Evolutionary conservation across 2,329 filamentous ascomycete species (phyloP), one percentile per base, ranked within the genome.

Genomic region (Periconia macrospinosa): DNA sequence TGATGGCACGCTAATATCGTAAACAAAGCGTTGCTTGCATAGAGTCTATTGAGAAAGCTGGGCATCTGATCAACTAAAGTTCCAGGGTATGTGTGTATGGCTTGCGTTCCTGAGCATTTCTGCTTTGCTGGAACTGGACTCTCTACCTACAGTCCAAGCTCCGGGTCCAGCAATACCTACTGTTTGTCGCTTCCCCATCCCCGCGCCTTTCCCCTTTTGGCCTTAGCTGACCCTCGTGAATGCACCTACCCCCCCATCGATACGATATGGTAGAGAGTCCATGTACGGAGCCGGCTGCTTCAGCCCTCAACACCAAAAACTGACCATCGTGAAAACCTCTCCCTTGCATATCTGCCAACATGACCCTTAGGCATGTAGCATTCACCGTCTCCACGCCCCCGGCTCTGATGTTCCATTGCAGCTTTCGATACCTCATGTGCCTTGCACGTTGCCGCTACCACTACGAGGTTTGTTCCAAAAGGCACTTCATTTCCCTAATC

Each of bases 371-470:
- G 11, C 15, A 37, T 37, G 33, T 37, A 37, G 33, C 33, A 37
- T 37, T 37, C 10, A 14, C 52, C 53, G 45, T 40, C 53, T 49
- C 47, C 50, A 50, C 46, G 37, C 19, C 33, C 20, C 23, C 40
- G 8, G 15, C 17, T 13, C 41, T 17, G 41, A 50, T 54, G 67
- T 71, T 61, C 63, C 66, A 62, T 70, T 52, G 54, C 58, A 47
- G 53, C 33, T 65, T 59, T 65, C 63, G 61, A 55, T 54, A 51
- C 52, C 67, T 61, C 68, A 64, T 69, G 64, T 71, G 66, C 66
- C 67, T 70, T 59, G 66, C 68, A 72, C 69, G 68, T 72, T 70
- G 65, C 66, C 45, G 59, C 64, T 57, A 37, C 61, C 66, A 37
- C 33, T 37, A 37, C 66, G 44, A 58, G 58, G 61, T 37, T 13